Percentiles rank a stretch among this genome's conserved stretches.
Conservation (phyloP, 2,329 filamentous ascomycete genomes). For the Colletotrichum graminicola region DNA sequence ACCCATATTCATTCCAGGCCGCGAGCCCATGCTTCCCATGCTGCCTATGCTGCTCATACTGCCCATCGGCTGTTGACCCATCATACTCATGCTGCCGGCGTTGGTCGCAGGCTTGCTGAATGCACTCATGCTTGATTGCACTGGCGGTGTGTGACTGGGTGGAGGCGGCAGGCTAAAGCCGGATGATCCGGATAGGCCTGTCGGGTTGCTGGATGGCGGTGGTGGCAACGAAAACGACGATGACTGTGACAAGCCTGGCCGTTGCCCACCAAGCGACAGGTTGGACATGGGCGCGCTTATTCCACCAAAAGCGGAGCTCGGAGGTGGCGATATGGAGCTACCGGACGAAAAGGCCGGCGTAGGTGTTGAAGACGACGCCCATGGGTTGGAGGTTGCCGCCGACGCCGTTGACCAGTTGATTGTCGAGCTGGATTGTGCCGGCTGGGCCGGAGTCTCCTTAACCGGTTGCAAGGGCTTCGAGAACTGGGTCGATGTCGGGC, state of each 20-base stretch:
- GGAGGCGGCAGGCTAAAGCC: constrained; percentile 64
- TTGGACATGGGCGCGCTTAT: constrained; percentile 60
- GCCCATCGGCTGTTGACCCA: constrained; percentile 30
- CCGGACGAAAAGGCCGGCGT: constrained; percentile 33
- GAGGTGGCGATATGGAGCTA: constrained; percentile 43
- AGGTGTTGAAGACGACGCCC: constrained; percentile 56
- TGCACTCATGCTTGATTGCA: constrained; percentile 43
- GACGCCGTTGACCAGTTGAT: constrained; percentile 65
- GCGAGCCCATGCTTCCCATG: constrained; percentile 42
- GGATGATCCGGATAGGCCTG: constrained; percentile 47
- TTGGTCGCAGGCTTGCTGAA: constrained; percentile 39
- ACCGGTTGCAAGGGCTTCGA: constrained; percentile 69
- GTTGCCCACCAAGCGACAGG: constrained; percentile 61
- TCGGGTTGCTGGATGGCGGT: constrained; percentile 56
- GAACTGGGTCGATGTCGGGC: constrained; percentile 72
- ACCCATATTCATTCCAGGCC: constrained; percentile 38
- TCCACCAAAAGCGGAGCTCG: constrained; percentile 51
- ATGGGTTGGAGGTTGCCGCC: constrained; percentile 59
- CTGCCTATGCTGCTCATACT: constrained; percentile 41
- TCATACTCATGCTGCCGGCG: constrained; percentile 37
- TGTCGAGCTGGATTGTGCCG: constrained; percentile 50
- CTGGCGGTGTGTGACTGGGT: constrained; percentile 51
- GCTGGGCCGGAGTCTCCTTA: constrained; percentile 42
- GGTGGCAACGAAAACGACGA: constrained; percentile 71
- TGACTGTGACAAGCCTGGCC: constrained; percentile 52